Evolutionary conservation across 2,329 filamentous ascomycete species (phyloP), one percentile per base, ranked within the genome.

Genomic region (Zymoseptoria pseudotritici): DNA sequence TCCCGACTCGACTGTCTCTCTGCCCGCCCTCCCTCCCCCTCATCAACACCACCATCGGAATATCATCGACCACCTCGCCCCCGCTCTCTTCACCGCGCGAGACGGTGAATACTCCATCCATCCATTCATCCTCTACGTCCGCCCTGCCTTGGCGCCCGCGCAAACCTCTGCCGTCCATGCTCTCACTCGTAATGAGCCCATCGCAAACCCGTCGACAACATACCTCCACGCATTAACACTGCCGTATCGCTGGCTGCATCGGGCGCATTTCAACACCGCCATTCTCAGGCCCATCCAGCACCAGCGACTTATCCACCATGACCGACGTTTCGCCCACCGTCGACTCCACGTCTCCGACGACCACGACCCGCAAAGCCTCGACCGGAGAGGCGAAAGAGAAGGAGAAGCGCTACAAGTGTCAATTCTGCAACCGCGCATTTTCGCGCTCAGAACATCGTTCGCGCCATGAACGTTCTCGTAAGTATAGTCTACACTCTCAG

Each of bases 361-460:
- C 56, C 31, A 58, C 57, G 20, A 58, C 53, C 50, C 68, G 67
- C 57, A 71, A 71, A 60, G 63, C 67, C 50, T 66, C 65, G 53
- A 61, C 61, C 52, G 63, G 65, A 54, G 54, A 65, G 21, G 57
- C 59, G 7, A 68, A 69, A 59, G 66, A 68, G 62, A 71, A 71
- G 59, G 94, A 97, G 81, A 93, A 95, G 82, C 96, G 97, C 79
- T 99, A 99, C 86, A 97, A 97, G 77, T 99, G 94, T 80, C 91
- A 96, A 82, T 97, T 96, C 78, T 97, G 94, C 81, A 92, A 92
- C 79, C 55, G 52, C 77, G 94, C 94, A 65, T 99, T 99, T 77
- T 97, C 92, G 80, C 84, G 94, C 76, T 96, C 91, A 76, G 94
- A 99, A 78, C 94, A 99, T 77, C 86, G 94, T 70, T 97, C 91